Evolutionary conservation across 768 basidiomycete genomes (phyloP), one percentile per base, ranked within the genome.

Genomic region (Cyathus striatus): DNA sequence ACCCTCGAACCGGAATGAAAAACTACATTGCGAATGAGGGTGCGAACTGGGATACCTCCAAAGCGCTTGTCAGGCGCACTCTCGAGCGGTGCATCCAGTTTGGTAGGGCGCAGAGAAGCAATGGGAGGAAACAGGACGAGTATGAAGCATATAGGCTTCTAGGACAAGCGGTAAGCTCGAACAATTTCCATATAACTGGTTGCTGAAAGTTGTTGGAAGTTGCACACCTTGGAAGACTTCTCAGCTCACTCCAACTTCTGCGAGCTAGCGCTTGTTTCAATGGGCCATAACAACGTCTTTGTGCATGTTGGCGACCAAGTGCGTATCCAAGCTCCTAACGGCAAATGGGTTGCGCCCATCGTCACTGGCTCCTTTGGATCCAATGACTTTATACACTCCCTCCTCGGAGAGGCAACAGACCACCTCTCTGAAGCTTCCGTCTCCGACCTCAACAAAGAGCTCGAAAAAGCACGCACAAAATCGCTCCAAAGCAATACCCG

Each of bases 201-300:
- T 16, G 14, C 21, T 36, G 44, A 3, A 2, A n/a, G 17, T 22
- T 38, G 18, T 23, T 46, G 23, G 18, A 48, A 86, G 84, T 65
- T 88, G 7, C 87, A 89, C 49, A 88, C 85, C 1, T 73, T 88
- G 4, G 90, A 93, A 57, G 90, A 96, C 57, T 93, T 88, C 58
- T 67, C 89, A 2, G 90, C 92, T 0, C 93, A 96, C 58, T 86
- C 84, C 42, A 89, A 95, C 66, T 94, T 88, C 58, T 90, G 86
- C 68, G 92, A 96, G 61, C 70, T 95, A 7, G 72, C 79, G 1
- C 76, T 97, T 10, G 76, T 84, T 25, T 69, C 73, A 0, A 67
- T 91, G 66, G 94, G 93, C 0, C 69, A 92, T 58, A 49, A 59
- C 0, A 68, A 90, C 33, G 83, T 95, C 3, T 97, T 96, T 64